Conservation (phyloP, 208 protist species). For the Trichomonas tenax region DNA sequence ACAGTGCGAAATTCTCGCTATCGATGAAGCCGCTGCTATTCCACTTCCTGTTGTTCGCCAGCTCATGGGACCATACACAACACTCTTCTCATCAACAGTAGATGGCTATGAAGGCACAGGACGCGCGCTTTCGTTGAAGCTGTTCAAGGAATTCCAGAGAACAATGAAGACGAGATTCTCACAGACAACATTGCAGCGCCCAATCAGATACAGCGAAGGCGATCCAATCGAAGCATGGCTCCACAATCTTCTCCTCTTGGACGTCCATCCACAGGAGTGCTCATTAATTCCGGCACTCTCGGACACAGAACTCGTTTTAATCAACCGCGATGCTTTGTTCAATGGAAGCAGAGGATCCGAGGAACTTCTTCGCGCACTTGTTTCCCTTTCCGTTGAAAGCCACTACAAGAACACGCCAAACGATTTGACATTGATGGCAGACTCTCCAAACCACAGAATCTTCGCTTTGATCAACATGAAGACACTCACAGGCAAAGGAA, state of each 20-base stretch:
- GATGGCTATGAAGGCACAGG: slow-evolving; percentile 97
- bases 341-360: slow-evolving; percentile 74
- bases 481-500: not conserved
- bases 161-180: slow-evolving; percentile 48
- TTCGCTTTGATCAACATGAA: slow-evolving; percentile 70
- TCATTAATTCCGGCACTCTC: slow-evolving; percentile 62
- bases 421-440: slow-evolving; percentile 93
- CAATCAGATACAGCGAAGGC: slow-evolving; percentile 82
- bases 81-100: slow-evolving; percentile 93
- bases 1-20: slow-evolving; percentile 60
- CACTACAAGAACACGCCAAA: slow-evolving; percentile 98
- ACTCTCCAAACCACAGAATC: slow-evolving; percentile 92
- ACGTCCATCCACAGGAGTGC: slow-evolving; percentile 38
- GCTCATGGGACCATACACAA: slow-evolving; percentile 87
- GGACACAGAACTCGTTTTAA: slow-evolving; percentile 80
- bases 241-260: slow-evolving; percentile 90
- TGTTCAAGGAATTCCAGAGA: slow-evolving; percentile 86
- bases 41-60: slow-evolving; percentile 84
- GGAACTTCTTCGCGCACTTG: slow-evolving; percentile 31
- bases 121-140: slow-evolving; percentile 95
- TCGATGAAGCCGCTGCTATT: slow-evolving; percentile 98
- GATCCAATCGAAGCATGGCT: slow-evolving; percentile 85
- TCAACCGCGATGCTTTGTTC: slow-evolving; percentile 96
- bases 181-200: slow-evolving; percentile 77
- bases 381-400: slow-evolving; percentile 33